Evolutionary conservation across 2,329 filamentous ascomycete species (phyloP), one percentile per base, ranked within the genome.

Genomic region (Pestalotiopsis sp.): DNA sequence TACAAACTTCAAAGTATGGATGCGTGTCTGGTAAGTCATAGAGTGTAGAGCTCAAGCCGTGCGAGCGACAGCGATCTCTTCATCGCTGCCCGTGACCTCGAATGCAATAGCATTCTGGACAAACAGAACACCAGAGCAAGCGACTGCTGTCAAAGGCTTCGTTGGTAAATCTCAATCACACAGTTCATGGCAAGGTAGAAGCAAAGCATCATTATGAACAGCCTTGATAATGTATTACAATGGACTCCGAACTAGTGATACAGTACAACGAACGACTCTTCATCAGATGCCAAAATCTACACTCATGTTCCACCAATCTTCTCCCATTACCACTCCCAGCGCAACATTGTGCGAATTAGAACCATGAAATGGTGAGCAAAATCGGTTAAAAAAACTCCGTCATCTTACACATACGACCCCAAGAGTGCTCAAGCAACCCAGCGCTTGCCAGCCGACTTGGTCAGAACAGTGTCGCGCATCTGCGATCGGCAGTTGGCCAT

Each of bases 401-500:
- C 30, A 39, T 11, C 17, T 20, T 30, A 35, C 40, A n/a, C 40
- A 11, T 22, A 20, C 20, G 22, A 38, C 20, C 14, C 35, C 13
- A 14, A 40, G 22, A n/a, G 55, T 30, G 39, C 61, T 67, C 22
- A 66, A 62, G 70, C 66, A 65, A 66, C 68, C 48, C 68, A 66
- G 17, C 67, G 66, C 56, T 68, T 70, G 38, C 68, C 70, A 30
- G 58, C 24, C 5, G 67, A 67, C 67, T 73, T 73, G 48, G 71
- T 70, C 26, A 68, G 70, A 66, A 74, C 70, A 7, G 67, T 73
- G 66, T 80, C 74, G 59, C 74, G 74, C 10, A 79, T 73, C 55
- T 71, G 69, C 4, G 77, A 75, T 40, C 82, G 81, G 68, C 81
- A 83, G 10, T 74, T 55, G 7, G 80, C 79, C 11, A 76, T 73